Conservation (phyloP, 2,329 filamentous ascomycete species). For the Phialophora expanda region DNA sequence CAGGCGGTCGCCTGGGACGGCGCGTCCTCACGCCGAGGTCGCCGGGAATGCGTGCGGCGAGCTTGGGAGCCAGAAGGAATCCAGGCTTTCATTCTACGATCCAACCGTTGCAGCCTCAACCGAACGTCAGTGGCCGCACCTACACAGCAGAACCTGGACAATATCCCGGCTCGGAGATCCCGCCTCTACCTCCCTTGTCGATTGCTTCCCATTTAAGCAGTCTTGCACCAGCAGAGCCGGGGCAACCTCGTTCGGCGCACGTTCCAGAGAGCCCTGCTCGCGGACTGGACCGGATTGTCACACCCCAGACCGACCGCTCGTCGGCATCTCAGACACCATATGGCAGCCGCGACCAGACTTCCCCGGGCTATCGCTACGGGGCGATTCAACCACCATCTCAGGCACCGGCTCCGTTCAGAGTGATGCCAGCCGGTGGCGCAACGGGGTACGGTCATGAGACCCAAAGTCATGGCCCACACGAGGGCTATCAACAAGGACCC, state of each 20-base stretch:
- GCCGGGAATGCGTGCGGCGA: slow-evolving; percentile 58
- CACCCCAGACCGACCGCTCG: slow-evolving; percentile 24
- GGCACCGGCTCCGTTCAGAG: slow-evolving; percentile 21
- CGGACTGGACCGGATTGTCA: slow-evolving; percentile 8
- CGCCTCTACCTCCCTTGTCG: slow-evolving; percentile 55
- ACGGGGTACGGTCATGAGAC: slow-evolving; percentile 26
- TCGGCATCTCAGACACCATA: slow-evolving; percentile 26
- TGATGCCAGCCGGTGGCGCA: slow-evolving; percentile 20
- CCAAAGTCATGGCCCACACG: slow-evolving; percentile 31
- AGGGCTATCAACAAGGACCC: slow-evolving; percentile 35
- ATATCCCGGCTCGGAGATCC: slow-evolving; percentile 47
- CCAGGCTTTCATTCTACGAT: slow-evolving; percentile 53
- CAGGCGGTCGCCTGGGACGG: slow-evolving; percentile 40
- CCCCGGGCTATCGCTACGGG: slow-evolving; percentile 31
- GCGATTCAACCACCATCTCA: slow-evolving; percentile 18
- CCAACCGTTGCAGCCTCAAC: slow-evolving; percentile 57
- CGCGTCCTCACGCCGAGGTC: slow-evolving; percentile 65
- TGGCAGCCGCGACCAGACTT: slow-evolving; percentile 24
- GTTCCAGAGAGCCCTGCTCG: slow-evolving; percentile 25
- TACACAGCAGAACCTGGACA: slow-evolving; percentile 52
- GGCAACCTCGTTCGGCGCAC: slow-evolving; percentile 27
- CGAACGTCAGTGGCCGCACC: slow-evolving; percentile 49
- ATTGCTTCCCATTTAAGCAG: slow-evolving; percentile 29
- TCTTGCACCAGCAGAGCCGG: slow-evolving; percentile 16
- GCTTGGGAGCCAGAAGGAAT: slow-evolving; percentile 52